These are phyloP conservation scores for Penstemon davidsonii DNA, from an alignment of 257 asterid genomes.

Conservation along the genomic window DNA sequence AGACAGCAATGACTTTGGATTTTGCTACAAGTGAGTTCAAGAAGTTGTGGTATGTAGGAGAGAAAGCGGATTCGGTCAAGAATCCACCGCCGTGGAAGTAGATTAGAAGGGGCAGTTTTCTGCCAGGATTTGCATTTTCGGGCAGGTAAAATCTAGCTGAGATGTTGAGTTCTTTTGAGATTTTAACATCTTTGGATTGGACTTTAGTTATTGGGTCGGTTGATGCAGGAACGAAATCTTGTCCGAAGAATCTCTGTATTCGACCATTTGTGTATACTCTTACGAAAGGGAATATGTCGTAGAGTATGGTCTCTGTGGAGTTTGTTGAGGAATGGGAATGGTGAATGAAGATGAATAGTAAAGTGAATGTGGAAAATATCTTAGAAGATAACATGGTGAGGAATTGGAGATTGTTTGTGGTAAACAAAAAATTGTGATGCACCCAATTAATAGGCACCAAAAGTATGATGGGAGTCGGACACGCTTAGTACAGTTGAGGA, in stretches of 20 bases:
- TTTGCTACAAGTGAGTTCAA: too few relatives aligned
- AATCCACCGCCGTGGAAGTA: constrained; percentile 75
- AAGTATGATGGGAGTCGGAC: too few relatives aligned
- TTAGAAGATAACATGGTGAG: too few relatives aligned
- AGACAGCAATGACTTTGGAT: too few relatives aligned
- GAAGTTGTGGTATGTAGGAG: constrained; percentile 31
- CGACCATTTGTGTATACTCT: constrained; percentile 39
- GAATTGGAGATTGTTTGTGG: too few relatives aligned
- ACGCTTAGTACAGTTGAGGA: too few relatives aligned
- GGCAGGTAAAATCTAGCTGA: constrained; percentile 52
- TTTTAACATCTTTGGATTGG: constrained; percentile 36
- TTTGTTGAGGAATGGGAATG: constrained; percentile 19
- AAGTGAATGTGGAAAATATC: too few relatives aligned
- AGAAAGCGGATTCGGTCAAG: constrained; percentile 43
- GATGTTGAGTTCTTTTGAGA: constrained; percentile 23
- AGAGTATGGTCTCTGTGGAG: constrained; percentile 23
- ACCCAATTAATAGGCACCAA: too few relatives aligned
- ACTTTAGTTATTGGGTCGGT: constrained; percentile 36
- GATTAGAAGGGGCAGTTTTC: constrained; percentile 49
- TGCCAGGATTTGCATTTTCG: constrained; percentile 8
- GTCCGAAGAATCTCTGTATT: constrained; percentile 33
- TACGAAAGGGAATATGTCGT: constrained; percentile 23
- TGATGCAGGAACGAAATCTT: constrained; percentile 28
- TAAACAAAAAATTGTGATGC: too few relatives aligned
- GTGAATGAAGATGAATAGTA: not conserved